A percentile compares a stretch with the other conserved stretches of the same genome.
phyloP scores from a whole-genome alignment of 352 stramenopile genomes.

The Globisporangium nagaii region DNA sequence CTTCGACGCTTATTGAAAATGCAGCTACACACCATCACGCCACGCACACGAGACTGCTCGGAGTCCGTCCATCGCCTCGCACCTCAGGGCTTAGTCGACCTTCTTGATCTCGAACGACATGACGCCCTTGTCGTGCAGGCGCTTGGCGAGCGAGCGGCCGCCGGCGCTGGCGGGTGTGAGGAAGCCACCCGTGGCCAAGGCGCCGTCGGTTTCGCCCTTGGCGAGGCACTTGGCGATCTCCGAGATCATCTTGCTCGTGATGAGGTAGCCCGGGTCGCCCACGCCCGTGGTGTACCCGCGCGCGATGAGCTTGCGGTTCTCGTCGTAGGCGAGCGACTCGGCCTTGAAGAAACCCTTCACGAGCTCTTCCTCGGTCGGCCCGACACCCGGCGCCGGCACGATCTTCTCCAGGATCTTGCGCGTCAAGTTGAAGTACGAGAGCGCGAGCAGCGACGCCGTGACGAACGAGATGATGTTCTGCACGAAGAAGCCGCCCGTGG shows the following conservation, averaged over 20 bases:
- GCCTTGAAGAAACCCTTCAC: slow-evolving; percentile 57
- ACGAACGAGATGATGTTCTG: slow-evolving; percentile 22
- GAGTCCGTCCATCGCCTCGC: too few species aligned
- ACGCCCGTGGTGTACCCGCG: slow-evolving; percentile 11
- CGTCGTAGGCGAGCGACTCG: slow-evolving; percentile 30
- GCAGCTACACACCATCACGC: too few species aligned
- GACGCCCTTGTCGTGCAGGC: slow-evolving; percentile 31
- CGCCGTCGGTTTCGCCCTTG: slow-evolving; percentile 21
- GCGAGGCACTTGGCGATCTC: slow-evolving; percentile 36
- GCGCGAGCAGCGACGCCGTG: slow-evolving; percentile 18
- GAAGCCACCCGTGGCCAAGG: slow-evolving; percentile 23
- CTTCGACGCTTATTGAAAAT: too few species aligned
- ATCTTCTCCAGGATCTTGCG: slow-evolving; percentile 48
- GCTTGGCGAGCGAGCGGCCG: slow-evolving; percentile 25
- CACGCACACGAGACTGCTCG: neutral
- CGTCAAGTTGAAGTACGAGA: slow-evolving; percentile 44
- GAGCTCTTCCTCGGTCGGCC: slow-evolving; percentile 61
- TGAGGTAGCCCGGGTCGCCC: slow-evolving; percentile 34
- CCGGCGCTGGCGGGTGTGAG: slow-evolving; percentile 33
- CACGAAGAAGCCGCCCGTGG: slow-evolving; percentile 18
- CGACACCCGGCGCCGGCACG: slow-evolving; percentile 56
- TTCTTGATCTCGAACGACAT: slow-evolving; percentile 25
- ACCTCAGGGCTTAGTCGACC: too few species aligned
- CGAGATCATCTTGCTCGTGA: slow-evolving; percentile 35
- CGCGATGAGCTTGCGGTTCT: slow-evolving; percentile 19